phyloP scores from a whole-genome alignment of 2,329 filamentous ascomycete genomes.

The Aspergillus sp. region DNA sequence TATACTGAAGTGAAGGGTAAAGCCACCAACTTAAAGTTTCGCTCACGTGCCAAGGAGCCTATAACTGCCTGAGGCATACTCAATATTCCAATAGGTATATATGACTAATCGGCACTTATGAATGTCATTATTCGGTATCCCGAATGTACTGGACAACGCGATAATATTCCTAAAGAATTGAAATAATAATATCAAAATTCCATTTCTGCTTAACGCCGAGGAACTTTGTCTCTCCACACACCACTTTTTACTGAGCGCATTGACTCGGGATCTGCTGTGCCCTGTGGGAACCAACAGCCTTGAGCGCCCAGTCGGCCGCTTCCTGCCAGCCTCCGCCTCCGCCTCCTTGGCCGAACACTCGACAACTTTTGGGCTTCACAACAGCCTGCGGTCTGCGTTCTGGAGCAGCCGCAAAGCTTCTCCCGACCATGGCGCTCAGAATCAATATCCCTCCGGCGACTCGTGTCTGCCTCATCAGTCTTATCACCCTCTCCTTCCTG shows the following conservation, averaged over 20 bases:
- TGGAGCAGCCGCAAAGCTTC: slow-evolving; percentile 20
- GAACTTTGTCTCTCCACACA: not conserved
- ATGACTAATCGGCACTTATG: not conserved
- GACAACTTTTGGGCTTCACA: slow-evolving; percentile 13
- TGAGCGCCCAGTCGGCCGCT: not conserved
- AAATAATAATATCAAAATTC: no score
- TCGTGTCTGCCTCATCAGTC: slow-evolving; percentile 71
- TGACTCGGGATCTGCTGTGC: not conserved
- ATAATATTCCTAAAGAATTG: no score
- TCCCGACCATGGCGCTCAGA: slow-evolving; percentile 66
- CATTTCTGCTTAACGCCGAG: not conserved
- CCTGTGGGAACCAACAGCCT: not conserved
- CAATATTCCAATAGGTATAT: not conserved
- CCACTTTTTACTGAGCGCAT: not conserved
- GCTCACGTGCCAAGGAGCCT: not conserved
- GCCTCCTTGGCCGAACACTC: slow-evolving; percentile 1
- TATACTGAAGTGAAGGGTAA: not conserved
- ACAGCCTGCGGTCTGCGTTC: slow-evolving; percentile 23
- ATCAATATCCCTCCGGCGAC: slow-evolving; percentile 93
- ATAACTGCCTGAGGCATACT: not conserved
- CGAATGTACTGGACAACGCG: no score
- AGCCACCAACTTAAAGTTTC: not conserved
- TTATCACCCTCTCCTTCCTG: slow-evolving; percentile 76
- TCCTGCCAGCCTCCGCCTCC: slow-evolving; percentile 7
- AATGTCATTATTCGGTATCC: not conserved